Evolutionary conservation across 306 rosid species (phyloP).

Genomic region (Hippophae gyantsensis): DNA sequence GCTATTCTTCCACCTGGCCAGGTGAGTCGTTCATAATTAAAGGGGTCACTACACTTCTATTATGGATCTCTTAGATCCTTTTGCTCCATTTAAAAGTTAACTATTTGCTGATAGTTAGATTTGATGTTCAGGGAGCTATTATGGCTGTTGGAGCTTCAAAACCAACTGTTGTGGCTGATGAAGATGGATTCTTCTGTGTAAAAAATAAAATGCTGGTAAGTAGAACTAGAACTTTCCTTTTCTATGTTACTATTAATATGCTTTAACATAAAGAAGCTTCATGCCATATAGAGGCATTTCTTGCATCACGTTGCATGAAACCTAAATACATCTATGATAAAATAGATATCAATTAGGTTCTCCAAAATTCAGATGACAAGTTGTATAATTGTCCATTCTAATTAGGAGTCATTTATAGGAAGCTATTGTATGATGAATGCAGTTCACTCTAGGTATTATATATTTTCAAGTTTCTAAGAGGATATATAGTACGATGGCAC

Average conservation of each 20-base stretch:
- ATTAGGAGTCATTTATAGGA: too few relatives aligned
- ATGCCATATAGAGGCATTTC: too few relatives aligned
- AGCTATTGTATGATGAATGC: too few relatives aligned
- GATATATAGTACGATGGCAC: not conserved
- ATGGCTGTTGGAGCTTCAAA: constrained; percentile 98
- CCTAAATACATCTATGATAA: too few relatives aligned
- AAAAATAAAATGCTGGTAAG: constrained; percentile 84
- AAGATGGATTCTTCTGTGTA: constrained; percentile 71
- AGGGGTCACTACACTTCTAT: not conserved
- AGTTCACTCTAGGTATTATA: too few relatives aligned
- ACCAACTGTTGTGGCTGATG: constrained; percentile 60
- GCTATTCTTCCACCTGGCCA: constrained; percentile 99
- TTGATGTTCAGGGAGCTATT: constrained; percentile 68
- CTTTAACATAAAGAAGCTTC: not conserved
- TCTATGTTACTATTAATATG: not conserved
- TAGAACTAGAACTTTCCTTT: not conserved
- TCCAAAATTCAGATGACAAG: too few relatives aligned
- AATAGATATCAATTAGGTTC: too few relatives aligned
- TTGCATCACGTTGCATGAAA: too few relatives aligned
- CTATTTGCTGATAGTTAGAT: constrained; percentile 14
- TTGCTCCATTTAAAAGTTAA: constrained; percentile 6
- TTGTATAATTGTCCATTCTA: too few relatives aligned
- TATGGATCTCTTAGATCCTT: constrained; percentile 3
- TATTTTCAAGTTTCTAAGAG: not conserved
- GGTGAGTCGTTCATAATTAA: constrained; percentile 30